These are phyloP conservation scores for Solanum dulcamara DNA, from an alignment of 257 asterid genomes.

Conservation along the genomic window DNA sequence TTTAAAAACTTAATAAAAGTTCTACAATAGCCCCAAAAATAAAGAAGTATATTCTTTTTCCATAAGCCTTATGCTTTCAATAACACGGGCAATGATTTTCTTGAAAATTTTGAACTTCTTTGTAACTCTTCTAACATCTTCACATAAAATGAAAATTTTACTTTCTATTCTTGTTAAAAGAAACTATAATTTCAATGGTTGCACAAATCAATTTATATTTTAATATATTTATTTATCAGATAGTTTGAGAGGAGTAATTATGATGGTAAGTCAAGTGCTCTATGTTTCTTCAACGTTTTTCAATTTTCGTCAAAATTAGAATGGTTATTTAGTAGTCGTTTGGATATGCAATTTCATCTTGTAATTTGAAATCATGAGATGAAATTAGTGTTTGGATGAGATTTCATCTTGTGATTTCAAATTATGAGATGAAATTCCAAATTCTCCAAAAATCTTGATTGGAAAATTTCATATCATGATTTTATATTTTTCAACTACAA, in stretches of 20 bases:
- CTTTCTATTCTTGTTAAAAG: neutral
- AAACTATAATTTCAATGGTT: too few species aligned
- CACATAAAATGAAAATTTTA: rapidly evolving
- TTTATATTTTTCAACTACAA: too few species aligned
- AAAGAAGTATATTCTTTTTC: too few species aligned
- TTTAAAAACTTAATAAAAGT: too few species aligned
- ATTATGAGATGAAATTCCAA: neutral
- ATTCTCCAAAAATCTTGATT: neutral
- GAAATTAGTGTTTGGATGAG: neutral
- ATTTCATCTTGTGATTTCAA: neutral
- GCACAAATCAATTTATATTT: neutral
- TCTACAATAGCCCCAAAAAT: too few species aligned
- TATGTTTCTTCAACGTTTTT: neutral
- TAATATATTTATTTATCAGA: too few species aligned
- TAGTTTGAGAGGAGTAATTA: neutral
- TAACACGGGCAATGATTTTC: neutral
- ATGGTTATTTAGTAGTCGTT: neutral
- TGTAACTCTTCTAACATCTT: neutral
- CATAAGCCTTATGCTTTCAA: too few species aligned
- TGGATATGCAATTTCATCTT: neutral
- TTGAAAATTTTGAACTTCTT: neutral
- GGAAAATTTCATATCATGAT: too few species aligned
- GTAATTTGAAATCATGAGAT: too few species aligned
- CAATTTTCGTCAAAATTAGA: too few species aligned
- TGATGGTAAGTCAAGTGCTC: neutral